Percentiles rank a stretch among this genome's conserved stretches.
Conservation (phyloP, 768 basidiomycete genomes). For the Tulasnella sp. region DNA sequence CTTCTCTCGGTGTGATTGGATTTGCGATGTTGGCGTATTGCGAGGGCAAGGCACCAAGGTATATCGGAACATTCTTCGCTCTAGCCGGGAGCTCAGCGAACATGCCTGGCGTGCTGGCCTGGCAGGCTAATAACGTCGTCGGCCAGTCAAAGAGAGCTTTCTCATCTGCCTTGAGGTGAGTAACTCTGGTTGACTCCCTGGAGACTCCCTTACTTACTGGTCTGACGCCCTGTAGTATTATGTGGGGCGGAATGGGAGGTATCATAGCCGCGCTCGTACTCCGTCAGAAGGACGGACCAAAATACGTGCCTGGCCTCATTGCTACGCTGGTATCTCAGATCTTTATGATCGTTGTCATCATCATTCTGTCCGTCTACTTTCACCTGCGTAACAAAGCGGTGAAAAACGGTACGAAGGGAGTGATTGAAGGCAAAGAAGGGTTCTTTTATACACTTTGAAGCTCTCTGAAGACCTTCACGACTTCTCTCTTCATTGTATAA, state of each 20-base stretch:
- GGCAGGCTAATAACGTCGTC: slow-evolving; percentile 9
- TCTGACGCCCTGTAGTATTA: not conserved
- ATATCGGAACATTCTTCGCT: slow-evolving; percentile 7
- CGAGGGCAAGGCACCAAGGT: not conserved
- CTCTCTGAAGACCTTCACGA: not conserved
- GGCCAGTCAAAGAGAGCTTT: slow-evolving; percentile 13
- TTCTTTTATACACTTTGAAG: slow-evolving; percentile 8
- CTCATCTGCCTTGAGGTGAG: slow-evolving; percentile 2
- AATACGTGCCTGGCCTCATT: slow-evolving; percentile 5
- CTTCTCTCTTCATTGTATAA: too few relatives aligned
- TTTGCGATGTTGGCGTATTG: not conserved
- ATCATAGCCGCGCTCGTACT: slow-evolving; percentile 11
- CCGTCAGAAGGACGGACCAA: slow-evolving; percentile 9
- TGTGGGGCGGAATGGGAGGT: slow-evolving; percentile 11
- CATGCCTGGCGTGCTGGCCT: slow-evolving; percentile 9
- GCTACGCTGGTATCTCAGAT: not conserved
- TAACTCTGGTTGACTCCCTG: not conserved
- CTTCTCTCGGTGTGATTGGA: not conserved
- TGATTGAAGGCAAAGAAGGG: slow-evolving; percentile 7
- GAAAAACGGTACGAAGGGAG: not conserved
- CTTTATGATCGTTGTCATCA: not conserved
- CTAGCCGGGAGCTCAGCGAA: slow-evolving; percentile 7
- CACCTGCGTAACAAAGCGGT: not conserved
- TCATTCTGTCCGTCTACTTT: not conserved
- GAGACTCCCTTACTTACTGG: not conserved